Base-by-base conservation (phyloP, 148 eudicot genomes). In the Chenopodium formosanum region DNA sequence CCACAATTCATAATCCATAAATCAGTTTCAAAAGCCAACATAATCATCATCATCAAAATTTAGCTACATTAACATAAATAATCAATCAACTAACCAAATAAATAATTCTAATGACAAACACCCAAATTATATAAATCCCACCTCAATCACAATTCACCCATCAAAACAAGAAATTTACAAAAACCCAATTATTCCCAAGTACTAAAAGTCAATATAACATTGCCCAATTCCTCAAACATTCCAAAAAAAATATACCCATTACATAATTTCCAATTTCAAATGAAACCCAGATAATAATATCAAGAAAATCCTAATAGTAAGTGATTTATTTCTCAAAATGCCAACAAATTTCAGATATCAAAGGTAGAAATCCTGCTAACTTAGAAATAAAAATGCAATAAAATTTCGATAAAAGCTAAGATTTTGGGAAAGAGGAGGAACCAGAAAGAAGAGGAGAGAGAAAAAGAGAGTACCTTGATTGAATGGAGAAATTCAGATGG, bases 391-490 rank as follows among this genome's bases (percentile, higher is more conserved):
- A 60, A 52, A 32, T 52, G 32, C 56, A 77, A 44, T 67, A 34
- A 12, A 31, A 37, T 14, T 13, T 9, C 44, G 32, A 58, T 46
- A 16, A 52, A 44, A 56, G 29, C 37, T 25, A 40, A 17, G 19
- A 53, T 74, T 52, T 64, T n/a, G 40, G 27, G 53, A 34, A 6
- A 5, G 44, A 73, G 32, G n/a, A 66, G 22, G 58, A 44, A 0
- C 7, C 22, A 7, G 13, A 56, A 9, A n/a, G 13, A 31, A 1
- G 27, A 34, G 12, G 53, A 74, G 73, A 58, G 48, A 75, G 22
- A 68, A 17, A 77, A 37, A 32, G 16, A 80, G 53, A 34, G 37
- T 70, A 83, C 89, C 91, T 86, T 70, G 86, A 81, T 86, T 70
- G 86, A 82, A 62, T 73, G 82, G 71, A 81, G 84, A 40, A 77